Evolutionary conservation across 2,329 filamentous ascomycete genomes (phyloP).

Genomic region (Cadophora sp.): DNA sequence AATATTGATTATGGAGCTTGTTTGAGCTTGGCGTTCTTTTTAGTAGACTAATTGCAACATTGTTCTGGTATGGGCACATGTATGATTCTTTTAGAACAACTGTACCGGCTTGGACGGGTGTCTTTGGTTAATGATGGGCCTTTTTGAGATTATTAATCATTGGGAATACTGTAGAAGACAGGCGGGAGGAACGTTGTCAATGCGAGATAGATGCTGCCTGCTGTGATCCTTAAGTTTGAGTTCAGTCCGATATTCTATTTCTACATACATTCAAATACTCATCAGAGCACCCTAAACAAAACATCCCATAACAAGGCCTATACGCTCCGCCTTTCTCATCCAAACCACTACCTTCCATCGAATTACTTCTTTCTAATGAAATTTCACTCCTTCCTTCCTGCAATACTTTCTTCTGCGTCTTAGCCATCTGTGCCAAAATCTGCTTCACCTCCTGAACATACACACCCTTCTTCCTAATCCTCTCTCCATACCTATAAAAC

Average conservation of each 20-base stretch:
- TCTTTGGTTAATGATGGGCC: too few species aligned
- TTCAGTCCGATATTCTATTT: not conserved
- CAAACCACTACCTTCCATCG: not conserved
- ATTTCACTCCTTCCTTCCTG: not conserved
- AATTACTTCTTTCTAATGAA: not conserved
- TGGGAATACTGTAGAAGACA: too few species aligned
- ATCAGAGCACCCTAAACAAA: slow-evolving; percentile 2
- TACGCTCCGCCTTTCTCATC: not conserved
- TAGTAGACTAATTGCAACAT: too few species aligned
- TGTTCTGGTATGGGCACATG: too few species aligned
- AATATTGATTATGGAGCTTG: too few species aligned
- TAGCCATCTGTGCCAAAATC: slow-evolving; percentile 19
- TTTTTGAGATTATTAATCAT: too few species aligned
- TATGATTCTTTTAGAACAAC: too few species aligned
- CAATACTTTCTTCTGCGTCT: not conserved
- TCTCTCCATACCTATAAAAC: slow-evolving; percentile 74
- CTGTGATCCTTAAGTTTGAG: not conserved
- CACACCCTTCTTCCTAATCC: slow-evolving; percentile 71
- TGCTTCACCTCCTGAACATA: slow-evolving; percentile 69
- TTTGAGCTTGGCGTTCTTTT: too few species aligned
- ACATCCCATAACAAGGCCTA: slow-evolving; percentile 1
- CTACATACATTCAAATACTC: slow-evolving; percentile 7
- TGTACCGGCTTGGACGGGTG: too few species aligned
- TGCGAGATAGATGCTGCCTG: too few species aligned
- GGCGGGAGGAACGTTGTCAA: too few species aligned